A percentile compares a stretch with the other conserved stretches of the same genome.
Conservation (phyloP, 768 basidiomycete genomes). For the Grammothele lineata region DNA sequence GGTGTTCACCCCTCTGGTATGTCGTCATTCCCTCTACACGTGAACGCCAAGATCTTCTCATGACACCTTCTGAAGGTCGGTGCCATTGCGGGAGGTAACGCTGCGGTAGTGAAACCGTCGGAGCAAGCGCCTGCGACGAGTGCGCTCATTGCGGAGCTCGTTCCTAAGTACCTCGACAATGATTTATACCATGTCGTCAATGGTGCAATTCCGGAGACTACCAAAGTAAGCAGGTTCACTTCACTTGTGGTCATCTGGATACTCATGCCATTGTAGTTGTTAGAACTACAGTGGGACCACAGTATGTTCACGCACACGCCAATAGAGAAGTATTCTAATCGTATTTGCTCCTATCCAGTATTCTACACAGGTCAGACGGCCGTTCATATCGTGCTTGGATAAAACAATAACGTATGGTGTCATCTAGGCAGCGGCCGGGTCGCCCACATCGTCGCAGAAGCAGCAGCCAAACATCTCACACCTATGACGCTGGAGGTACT, state of each 20-base stretch:
- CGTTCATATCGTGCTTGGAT: no score
- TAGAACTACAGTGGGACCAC: no score
- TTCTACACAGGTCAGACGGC: conserved; percentile 7
- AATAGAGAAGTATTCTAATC: no score
- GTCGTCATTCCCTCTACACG: no score
- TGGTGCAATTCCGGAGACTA: conserved; percentile 64
- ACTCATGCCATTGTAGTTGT: no score
- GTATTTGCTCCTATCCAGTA: conserved; percentile 6
- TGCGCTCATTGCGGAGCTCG: conserved; percentile 57
- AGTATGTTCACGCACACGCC: no score
- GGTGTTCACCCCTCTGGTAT: conserved; percentile 52
- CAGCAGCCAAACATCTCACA: conserved; percentile 76
- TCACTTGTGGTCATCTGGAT: no score
- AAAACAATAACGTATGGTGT: no score
- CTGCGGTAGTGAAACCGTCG: conserved; percentile 71
- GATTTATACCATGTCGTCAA: conserved; percentile 62
- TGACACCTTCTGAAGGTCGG: conserved; percentile 19
- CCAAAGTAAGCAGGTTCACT: conserved; percentile 49
- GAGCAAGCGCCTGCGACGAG: conserved; percentile 58
- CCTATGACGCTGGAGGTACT: conserved; percentile 57
- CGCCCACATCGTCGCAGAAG: conserved; percentile 60
- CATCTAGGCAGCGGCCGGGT: conserved; percentile 38
- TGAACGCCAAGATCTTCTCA: no score
- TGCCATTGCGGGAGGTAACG: conserved; percentile 77
- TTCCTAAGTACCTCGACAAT: conserved; percentile 73